Evolutionary conservation across 306 rosid species (phyloP), one percentile per base, ranked within the genome.

Genomic region (Macrotyloma uniflorum): DNA sequence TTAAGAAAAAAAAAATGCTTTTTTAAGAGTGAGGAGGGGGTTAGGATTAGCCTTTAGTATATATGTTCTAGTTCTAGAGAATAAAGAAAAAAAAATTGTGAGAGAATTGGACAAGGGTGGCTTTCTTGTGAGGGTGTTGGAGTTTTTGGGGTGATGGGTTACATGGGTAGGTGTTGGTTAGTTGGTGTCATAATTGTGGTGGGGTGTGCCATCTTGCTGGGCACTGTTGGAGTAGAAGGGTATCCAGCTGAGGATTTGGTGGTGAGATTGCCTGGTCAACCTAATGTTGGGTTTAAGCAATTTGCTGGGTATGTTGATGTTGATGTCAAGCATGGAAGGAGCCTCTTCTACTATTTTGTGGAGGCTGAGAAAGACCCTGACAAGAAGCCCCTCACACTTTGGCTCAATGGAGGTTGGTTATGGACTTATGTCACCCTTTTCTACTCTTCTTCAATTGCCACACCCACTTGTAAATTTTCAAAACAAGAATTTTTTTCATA

Each of bases 401-500:
- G 97, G 97, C 97, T 90, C 86, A 90, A 92, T 90, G 97, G 97
- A 89, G 97, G 97, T 92, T 67, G 6, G 74, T 70, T 43, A 8
- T 73, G 5, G 47, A 24, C 18, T 30, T 30, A 5, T 15, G 38
- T 2, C 67, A 46, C 19, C 66, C 65, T 6, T 36, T 65, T 5
- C 6, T 67, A 7, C 67, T 30, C 20, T 59, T 75, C 24, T 43
- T 66, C 45, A 35, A 50, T 57, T 63, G 23, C 33, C 30, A 32
- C 5, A 11, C 35, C 16, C 59, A 18, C 62, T 61, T 23, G 10
- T n/a, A 10, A 53, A 42, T 8, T 24, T 74, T 43, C 43, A 58
- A 40, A 58, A 40, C 1, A 9, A 8, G 33, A 30, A n/a, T 26
- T 55, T 26, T 45, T 59, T 42, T 42, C 15, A 38, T 42, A 42